Percentiles rank a stretch among this genome's conserved stretches.
phyloP scores from a whole-genome alignment of 148 eudicot species.

The Amaranthus palmeri region DNA sequence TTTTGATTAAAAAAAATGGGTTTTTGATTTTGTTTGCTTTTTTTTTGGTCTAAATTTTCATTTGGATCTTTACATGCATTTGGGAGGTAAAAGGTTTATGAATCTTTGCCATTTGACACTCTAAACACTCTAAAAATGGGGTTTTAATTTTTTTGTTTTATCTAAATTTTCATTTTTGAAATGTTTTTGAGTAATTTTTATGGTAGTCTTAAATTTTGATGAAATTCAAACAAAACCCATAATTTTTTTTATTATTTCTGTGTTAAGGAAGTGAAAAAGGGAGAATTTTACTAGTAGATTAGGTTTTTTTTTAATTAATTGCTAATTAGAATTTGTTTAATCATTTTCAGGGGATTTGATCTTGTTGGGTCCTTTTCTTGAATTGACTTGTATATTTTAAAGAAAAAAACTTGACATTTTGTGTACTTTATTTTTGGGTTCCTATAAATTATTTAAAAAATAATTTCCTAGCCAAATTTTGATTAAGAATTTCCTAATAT shows the following conservation, averaged over 20 bases:
- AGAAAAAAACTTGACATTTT: neutral
- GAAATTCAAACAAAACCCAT: conserved; percentile 12
- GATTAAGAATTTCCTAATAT: neutral
- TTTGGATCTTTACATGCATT: conserved; percentile 32
- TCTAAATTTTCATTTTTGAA: neutral
- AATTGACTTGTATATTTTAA: conserved; percentile 6
- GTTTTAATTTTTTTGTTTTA: neutral
- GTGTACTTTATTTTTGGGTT: neutral
- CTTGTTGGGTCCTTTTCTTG: conserved; percentile 24
- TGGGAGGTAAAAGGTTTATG: conserved; percentile 18
- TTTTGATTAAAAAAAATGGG: neutral
- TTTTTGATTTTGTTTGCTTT: neutral
- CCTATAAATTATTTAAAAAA: too few relatives aligned
- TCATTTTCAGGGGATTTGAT: conserved; percentile 21
- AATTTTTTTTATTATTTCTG: neutral
- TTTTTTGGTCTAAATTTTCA: conserved; percentile 9
- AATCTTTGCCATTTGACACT: conserved; percentile 31
- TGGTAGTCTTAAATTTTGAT: conserved; percentile 16
- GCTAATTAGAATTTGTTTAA: neutral
- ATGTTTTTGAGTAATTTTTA: conserved; percentile 22
- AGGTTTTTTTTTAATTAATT: neutral
- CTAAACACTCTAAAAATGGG: conserved; percentile 6
- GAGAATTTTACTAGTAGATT: neutral
- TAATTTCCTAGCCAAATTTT: neutral
- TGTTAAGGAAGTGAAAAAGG: neutral